Conservation (phyloP, 129 eudicot genomes). For the Flaveria ramosissima region DNA sequence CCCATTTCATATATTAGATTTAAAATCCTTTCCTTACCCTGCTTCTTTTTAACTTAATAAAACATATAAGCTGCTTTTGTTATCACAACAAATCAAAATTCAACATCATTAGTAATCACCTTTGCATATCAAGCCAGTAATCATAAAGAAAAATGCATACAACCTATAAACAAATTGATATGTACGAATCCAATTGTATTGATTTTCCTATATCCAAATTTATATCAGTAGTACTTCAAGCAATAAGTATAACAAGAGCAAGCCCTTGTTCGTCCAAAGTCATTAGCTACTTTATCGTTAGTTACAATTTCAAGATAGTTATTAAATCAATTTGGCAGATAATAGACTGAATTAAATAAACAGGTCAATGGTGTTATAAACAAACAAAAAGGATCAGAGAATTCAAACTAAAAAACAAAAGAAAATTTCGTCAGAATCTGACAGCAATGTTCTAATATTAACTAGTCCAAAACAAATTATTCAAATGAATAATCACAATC, state of each 20-base stretch:
- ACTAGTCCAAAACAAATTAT: neutral
- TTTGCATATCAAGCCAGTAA: neutral
- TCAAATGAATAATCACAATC: too few relatives aligned
- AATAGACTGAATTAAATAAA: neutral
- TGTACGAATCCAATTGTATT: neutral
- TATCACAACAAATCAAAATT: neutral
- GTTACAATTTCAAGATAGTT: too few relatives aligned
- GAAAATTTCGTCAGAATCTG: neutral
- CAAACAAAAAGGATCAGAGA: conserved; percentile 10
- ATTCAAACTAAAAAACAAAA: conserved; percentile 11
- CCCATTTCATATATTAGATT: neutral
- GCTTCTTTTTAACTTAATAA: too few relatives aligned
- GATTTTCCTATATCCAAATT: neutral
- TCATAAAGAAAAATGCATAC: neutral
- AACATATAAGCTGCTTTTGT: neutral
- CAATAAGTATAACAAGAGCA: neutral
- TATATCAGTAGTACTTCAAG: neutral
- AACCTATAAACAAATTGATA: neutral
- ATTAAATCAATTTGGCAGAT: conserved; percentile 5
- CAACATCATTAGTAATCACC: neutral
- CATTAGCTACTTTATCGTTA: conserved; percentile 9
- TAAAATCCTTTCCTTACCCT: neutral
- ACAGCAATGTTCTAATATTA: conserved; percentile 8
- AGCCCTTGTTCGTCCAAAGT: neutral
- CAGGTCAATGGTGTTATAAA: neutral